Conservation (phyloP, 805 yeast genomes). For the Schizosaccharomyces octosporus region DNA sequence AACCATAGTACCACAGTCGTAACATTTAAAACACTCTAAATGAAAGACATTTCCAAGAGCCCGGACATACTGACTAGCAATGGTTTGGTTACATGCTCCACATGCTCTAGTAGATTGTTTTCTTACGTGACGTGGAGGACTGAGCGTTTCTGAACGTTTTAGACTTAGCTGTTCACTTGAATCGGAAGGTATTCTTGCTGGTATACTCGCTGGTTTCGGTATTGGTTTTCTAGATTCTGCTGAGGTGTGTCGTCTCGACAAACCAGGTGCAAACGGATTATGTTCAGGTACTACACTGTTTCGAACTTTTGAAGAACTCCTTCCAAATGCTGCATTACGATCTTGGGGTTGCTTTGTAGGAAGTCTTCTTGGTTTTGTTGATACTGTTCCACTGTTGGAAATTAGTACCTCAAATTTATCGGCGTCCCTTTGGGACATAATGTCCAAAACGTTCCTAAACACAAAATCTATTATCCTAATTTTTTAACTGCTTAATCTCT, state of each 20-base stretch:
- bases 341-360: background rate
- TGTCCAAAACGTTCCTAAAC: background rate
- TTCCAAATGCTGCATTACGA: background rate
- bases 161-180: background rate
- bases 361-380: background rate
- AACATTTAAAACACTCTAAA: constrained; percentile 7
- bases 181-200: background rate
- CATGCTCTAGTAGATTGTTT: background rate
- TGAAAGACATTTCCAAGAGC: constrained; percentile 6
- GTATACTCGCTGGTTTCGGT: background rate
- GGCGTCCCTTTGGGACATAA: background rate
- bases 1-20: constrained; percentile 58
- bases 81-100: background rate
- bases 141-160: background rate
- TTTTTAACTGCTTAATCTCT: too few species aligned
- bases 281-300: too few species aligned
- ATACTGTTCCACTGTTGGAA: background rate
- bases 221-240: background rate
- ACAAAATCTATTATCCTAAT: too few species aligned
- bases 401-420: background rate
- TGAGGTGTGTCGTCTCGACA: background rate
- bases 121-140: background rate
- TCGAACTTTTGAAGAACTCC: too few species aligned
- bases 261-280: too few species aligned
- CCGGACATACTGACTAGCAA: constrained; percentile 4